phyloP scores from a whole-genome alignment of 2,329 filamentous ascomycete genomes.

The Stemphylium lycopersici region DNA sequence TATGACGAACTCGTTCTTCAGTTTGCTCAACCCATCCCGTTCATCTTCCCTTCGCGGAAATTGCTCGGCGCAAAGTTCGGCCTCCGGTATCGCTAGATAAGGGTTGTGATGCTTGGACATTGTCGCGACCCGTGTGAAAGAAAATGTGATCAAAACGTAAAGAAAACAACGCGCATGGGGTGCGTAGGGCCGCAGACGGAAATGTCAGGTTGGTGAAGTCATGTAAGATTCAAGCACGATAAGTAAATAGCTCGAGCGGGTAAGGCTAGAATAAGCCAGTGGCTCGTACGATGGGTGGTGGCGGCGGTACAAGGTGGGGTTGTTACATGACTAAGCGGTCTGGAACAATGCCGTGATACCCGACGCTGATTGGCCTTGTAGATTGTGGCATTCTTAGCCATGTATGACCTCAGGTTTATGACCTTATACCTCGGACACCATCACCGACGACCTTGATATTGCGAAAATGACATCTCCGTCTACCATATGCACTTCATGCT shows the following conservation, averaged over 20 bases:
- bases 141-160: neutral
- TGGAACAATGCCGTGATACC: slow-evolving; percentile 10
- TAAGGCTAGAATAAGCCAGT: slow-evolving; percentile 11
- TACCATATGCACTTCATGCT: slow-evolving; percentile 40
- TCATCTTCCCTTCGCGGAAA: slow-evolving; percentile 45
- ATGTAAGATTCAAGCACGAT: slow-evolving; percentile 7
- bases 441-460: neutral
- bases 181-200: slow-evolving; percentile 2
- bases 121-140: slow-evolving; percentile 7
- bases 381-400: slow-evolving; percentile 12
- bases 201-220: neutral
- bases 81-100: slow-evolving; percentile 26
- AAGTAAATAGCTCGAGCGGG: slow-evolving; percentile 13
- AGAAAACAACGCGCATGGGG: neutral
- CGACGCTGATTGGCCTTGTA: slow-evolving; percentile 18
- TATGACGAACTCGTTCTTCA: slow-evolving; percentile 74
- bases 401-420: slow-evolving; percentile 24
- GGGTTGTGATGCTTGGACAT: slow-evolving; percentile 37
- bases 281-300: slow-evolving; percentile 19
- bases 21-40: slow-evolving; percentile 46
- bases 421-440: slow-evolving; percentile 1
- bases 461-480: slow-evolving; percentile 34
- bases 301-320: slow-evolving; percentile 18
- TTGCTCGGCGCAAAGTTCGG: slow-evolving; percentile 36
- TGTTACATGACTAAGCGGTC: slow-evolving; percentile 22